Evolutionary conservation across 352 stramenopile genomes (phyloP).

Genomic region (Phytophthora agathidicida): DNA sequence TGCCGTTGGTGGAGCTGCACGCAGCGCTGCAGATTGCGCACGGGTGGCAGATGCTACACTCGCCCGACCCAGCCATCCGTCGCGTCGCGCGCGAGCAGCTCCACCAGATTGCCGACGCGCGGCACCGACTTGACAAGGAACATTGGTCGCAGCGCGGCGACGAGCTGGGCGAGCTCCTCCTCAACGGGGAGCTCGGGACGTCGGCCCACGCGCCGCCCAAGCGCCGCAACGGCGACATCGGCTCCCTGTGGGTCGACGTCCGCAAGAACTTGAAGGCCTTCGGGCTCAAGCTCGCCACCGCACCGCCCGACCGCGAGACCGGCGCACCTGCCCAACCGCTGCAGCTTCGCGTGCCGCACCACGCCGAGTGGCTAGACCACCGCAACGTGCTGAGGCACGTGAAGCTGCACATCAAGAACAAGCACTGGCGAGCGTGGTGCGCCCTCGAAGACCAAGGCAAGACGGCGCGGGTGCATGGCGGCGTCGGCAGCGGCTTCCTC

Average conservation of each 20-base stretch:
- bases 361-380: slow-evolving; percentile 5
- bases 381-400: slow-evolving; percentile 12
- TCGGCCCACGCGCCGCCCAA: not conserved
- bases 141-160: not conserved
- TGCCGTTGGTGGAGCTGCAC: slow-evolving; percentile 13
- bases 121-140: not conserved
- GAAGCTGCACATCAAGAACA: slow-evolving; percentile 20
- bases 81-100: slow-evolving; percentile 14
- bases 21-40: slow-evolving; percentile 4
- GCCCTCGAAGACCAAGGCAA: slow-evolving; percentile 7
- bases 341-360: slow-evolving; percentile 16
- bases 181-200: not conserved
- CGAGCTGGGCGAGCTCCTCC: slow-evolving; percentile 1
- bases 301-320: not conserved
- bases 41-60: slow-evolving; percentile 20
- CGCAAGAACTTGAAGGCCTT: not conserved
- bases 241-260: slow-evolving; percentile 17
- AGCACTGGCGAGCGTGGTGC: not conserved
- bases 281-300: slow-evolving; percentile 4
- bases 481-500: slow-evolving; percentile 12
- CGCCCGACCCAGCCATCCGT: not conserved
- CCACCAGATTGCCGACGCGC: slow-evolving; percentile 3
- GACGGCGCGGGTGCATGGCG: not conserved
- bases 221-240: slow-evolving; percentile 10
- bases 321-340: not conserved